Evolutionary conservation across 2,329 filamentous ascomycete genomes (phyloP).

Genomic region (Fulvia fulva): DNA sequence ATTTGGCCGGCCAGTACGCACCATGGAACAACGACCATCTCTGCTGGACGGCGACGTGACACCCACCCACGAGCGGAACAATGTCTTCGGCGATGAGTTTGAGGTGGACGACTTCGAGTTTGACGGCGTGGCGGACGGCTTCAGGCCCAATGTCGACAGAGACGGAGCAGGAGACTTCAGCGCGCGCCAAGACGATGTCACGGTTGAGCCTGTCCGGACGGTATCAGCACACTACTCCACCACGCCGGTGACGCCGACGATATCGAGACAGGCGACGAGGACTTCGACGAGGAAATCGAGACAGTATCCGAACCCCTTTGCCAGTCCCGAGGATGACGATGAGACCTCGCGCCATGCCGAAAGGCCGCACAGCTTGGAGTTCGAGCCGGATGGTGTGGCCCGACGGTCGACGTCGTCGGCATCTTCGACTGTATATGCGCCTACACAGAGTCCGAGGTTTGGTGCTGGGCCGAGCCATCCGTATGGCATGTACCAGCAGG

Average conservation of each 20-base stretch:
- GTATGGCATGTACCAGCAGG: slow-evolving; percentile 79
- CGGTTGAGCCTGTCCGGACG: slow-evolving; percentile 30
- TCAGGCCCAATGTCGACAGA: slow-evolving; percentile 37
- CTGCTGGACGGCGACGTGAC: slow-evolving; percentile 28
- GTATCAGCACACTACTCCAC: slow-evolving; percentile 30
- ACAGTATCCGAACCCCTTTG: slow-evolving; percentile 32
- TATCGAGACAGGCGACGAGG: slow-evolving; percentile 16
- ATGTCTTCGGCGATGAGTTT: slow-evolving; percentile 49
- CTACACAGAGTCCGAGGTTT: slow-evolving; percentile 62
- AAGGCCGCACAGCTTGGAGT: slow-evolving; percentile 22
- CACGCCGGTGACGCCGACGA: slow-evolving; percentile 15
- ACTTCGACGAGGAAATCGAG: slow-evolving; percentile 34
- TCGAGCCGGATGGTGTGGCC: slow-evolving; percentile 28
- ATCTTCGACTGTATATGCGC: slow-evolving; percentile 36
- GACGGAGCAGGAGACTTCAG: slow-evolving; percentile 15
- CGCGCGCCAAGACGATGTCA: slow-evolving; percentile 21
- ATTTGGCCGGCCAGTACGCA: slow-evolving; percentile 16
- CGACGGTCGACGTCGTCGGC: slow-evolving; percentile 34
- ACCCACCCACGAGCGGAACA: slow-evolving; percentile 33
- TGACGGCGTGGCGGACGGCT: slow-evolving; percentile 44
- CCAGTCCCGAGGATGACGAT: slow-evolving; percentile 33
- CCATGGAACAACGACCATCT: slow-evolving; percentile 25
- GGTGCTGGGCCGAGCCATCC: slow-evolving; percentile 74
- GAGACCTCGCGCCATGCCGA: slow-evolving; percentile 7
- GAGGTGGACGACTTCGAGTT: slow-evolving; percentile 41